These are phyloP conservation scores for Cardiospermum halicacabum DNA, from an alignment of 345 rosid genomes.

Conservation along the genomic window DNA sequence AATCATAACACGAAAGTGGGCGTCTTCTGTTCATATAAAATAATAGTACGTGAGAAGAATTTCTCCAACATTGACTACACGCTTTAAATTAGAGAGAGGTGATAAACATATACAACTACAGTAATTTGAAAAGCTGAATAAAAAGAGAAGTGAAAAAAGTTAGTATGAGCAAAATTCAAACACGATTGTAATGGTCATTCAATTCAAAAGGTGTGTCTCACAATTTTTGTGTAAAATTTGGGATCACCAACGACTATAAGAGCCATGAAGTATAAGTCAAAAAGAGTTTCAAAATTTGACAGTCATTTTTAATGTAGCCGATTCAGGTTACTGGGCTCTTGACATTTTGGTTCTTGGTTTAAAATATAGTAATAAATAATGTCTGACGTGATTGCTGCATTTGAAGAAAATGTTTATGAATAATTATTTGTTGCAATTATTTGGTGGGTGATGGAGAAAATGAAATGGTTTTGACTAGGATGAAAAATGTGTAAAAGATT, in stretches of 20 bases:
- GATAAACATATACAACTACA: not conserved
- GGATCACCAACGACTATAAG: too few relatives aligned
- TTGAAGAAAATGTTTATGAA: too few relatives aligned
- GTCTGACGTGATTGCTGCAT: not conserved
- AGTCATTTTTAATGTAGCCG: too few relatives aligned
- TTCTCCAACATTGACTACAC: not conserved
- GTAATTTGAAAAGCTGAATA: not conserved
- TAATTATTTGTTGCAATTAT: too few relatives aligned
- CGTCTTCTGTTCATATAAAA: not conserved
- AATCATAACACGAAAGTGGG: not conserved
- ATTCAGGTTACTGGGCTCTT: not conserved
- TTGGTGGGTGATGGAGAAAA: too few relatives aligned
- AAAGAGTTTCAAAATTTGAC: not conserved
- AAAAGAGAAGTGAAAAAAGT: not conserved
- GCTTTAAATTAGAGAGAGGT: not conserved
- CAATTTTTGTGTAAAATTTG: not conserved
- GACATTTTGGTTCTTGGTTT: not conserved
- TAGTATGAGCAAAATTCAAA: not conserved
- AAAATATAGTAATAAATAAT: not conserved
- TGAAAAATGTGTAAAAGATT: not conserved
- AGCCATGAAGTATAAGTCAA: not conserved
- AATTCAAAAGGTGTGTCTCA: slow-evolving; percentile 1
- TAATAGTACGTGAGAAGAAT: not conserved
- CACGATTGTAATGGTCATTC: not conserved
- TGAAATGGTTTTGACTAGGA: too few relatives aligned